phyloP scores from a whole-genome alignment of 805 yeast species.

The Yarrowia hollandica region DNA sequence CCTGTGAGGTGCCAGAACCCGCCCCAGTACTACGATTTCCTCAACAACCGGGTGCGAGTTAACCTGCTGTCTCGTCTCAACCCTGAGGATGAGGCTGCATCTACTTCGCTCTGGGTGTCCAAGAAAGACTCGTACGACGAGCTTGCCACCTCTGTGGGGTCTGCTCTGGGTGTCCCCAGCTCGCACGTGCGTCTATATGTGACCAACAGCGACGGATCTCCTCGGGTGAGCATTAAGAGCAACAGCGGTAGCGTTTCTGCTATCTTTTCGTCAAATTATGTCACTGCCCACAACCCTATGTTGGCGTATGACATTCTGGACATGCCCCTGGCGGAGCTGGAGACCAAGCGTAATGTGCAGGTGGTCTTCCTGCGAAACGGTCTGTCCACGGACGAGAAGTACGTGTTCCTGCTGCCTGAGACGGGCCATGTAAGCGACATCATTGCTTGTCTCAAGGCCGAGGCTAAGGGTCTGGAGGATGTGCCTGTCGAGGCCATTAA shows the following conservation, averaged over 20 bases:
- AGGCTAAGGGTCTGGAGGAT: slow-evolving; percentile 44
- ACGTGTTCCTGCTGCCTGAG: slow-evolving; percentile 3
- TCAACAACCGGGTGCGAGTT: slow-evolving; percentile 39
- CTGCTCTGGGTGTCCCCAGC: slow-evolving; percentile 54
- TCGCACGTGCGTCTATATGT: slow-evolving; percentile 65
- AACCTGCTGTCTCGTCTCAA: slow-evolving; percentile 33
- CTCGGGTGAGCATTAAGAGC: slow-evolving; percentile 42
- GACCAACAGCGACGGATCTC: slow-evolving; percentile 55
- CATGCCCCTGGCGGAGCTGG: slow-evolving; percentile 73
- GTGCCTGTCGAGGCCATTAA: slow-evolving; percentile 43
- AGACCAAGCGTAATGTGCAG: slow-evolving; percentile 51
- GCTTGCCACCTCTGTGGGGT: slow-evolving; percentile 62
- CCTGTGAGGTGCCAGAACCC: slow-evolving; percentile 32
- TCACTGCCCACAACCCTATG: slow-evolving; percentile 13
- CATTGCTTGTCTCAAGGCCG: slow-evolving; percentile 42
- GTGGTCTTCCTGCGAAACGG: slow-evolving; percentile 1
- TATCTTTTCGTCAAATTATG: slow-evolving; percentile 35
- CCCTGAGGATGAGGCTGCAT: slow-evolving; percentile 29
- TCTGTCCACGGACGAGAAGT: neutral
- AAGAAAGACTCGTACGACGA: slow-evolving; percentile 58
- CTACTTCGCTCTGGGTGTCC: slow-evolving; percentile 61
- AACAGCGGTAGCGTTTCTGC: slow-evolving; percentile 43
- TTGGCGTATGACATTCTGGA: slow-evolving; percentile 78
- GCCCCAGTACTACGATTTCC: slow-evolving; percentile 40
- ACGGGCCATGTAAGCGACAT: slow-evolving; percentile 13